Conservation (phyloP, 495 filamentous ascomycete genomes). For the Aspergillus wentii region DNA sequence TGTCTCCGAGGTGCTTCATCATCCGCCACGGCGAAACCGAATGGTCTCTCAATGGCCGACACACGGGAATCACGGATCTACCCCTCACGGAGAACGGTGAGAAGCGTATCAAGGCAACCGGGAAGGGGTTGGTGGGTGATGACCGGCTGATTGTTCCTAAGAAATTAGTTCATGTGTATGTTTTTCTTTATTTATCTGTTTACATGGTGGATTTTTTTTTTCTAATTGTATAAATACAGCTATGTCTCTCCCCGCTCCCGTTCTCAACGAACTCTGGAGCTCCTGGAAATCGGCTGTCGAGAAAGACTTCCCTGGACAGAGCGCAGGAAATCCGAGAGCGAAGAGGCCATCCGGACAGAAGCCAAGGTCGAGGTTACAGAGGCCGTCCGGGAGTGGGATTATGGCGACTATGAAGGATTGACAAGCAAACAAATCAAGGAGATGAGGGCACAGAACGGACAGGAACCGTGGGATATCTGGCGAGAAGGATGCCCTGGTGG, state of each 20-base stretch:
- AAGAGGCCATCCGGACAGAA: constrained; percentile 42
- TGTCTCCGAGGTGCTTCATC: constrained; percentile 85
- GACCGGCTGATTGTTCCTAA: constrained; percentile 82
- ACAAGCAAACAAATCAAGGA: constrained; percentile 67
- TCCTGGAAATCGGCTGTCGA: constrained; percentile 60
- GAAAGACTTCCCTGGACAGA: constrained; percentile 51
- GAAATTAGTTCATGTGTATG: constrained; percentile 71
- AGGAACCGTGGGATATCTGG: constrained; percentile 74
- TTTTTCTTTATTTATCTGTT: too few relatives aligned
- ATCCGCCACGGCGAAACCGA: constrained; percentile 93
- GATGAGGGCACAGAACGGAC: constrained; percentile 35
- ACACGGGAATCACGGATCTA: constrained; percentile 85
- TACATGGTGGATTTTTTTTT: too few relatives aligned
- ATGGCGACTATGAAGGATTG: constrained; percentile 91
- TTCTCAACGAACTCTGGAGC: constrained; percentile 81
- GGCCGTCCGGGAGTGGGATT: constrained; percentile 90
- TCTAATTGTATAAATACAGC: too few relatives aligned
- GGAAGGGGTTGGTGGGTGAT: constrained; percentile 74
- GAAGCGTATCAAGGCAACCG: constrained; percentile 75
- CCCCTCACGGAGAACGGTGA: constrained; percentile 84
- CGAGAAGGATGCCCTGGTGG: constrained; percentile 69
- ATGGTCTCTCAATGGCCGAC: constrained; percentile 91
- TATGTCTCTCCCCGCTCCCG: constrained; percentile 86
- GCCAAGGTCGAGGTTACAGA: constrained; percentile 64
- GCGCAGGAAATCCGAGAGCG: constrained; percentile 27